Evolutionary conservation across 768 basidiomycete genomes (phyloP).

Genomic region (Suillus subaureus): DNA sequence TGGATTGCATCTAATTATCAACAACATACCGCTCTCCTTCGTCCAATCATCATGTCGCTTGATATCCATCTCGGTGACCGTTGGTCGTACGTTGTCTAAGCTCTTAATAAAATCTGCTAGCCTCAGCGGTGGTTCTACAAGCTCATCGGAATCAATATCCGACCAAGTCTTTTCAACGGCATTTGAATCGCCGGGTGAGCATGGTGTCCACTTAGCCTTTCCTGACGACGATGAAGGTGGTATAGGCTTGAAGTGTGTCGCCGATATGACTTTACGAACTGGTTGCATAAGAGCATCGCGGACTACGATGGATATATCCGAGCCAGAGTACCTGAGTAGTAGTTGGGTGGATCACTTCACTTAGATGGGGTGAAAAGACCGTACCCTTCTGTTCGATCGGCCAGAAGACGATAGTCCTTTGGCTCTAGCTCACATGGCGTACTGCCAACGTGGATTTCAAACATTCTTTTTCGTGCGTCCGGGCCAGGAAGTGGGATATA

Average conservation of each 20-base stretch:
- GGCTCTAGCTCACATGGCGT: conserved; percentile 84
- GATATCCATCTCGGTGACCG: conserved; percentile 88
- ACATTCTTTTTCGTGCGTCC: conserved; percentile 93
- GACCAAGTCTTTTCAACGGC: conserved; percentile 91
- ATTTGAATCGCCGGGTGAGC: conserved; percentile 88
- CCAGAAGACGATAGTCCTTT: conserved; percentile 81
- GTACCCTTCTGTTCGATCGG: conserved; percentile 84
- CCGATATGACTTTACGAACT: conserved; percentile 91
- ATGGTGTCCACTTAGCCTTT: conserved; percentile 83
- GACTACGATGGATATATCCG: conserved; percentile 92
- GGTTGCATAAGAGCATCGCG: conserved; percentile 99
- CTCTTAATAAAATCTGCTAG: conserved; percentile 82
- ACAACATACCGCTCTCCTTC: conserved; percentile 69
- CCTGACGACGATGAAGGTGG: conserved; percentile 20
- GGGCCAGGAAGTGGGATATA: conserved; percentile 96
- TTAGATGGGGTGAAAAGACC: conserved; percentile 13
- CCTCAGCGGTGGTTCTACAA: conserved; percentile 85
- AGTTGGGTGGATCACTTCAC: neutral
- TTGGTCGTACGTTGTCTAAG: conserved; percentile 77
- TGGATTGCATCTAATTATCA: neutral
- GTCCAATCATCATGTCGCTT: conserved; percentile 84
- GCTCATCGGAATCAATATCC: conserved; percentile 82
- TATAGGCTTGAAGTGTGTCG: conserved; percentile 89
- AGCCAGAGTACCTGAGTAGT: conserved; percentile 75
- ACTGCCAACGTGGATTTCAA: conserved; percentile 91